Percentiles rank a stretch among this genome's conserved stretches.
These are phyloP conservation scores for Annona squamosa DNA, from an alignment of 164 flowering plant species.

Conservation along the genomic window DNA sequence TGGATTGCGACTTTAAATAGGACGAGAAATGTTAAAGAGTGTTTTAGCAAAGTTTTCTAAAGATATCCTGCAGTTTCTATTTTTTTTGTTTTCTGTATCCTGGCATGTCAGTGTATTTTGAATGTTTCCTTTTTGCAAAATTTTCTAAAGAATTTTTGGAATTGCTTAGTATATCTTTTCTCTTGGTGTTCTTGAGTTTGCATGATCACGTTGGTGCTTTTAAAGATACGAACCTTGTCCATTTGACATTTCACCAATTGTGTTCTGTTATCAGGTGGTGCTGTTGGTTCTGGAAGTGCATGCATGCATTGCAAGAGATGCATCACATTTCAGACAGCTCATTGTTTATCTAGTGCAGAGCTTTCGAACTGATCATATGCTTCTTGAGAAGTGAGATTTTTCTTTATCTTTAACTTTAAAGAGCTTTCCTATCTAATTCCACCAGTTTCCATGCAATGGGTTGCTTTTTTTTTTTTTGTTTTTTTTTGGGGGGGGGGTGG, in stretches of 20 bases:
- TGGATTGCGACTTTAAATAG: too few relatives aligned
- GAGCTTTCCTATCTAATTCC: not conserved
- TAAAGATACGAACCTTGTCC: not conserved
- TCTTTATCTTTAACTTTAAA: conserved; percentile 1
- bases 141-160: too few relatives aligned
- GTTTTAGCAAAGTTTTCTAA: too few relatives aligned
- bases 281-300: conserved; percentile 90
- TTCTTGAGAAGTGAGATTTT: conserved; percentile 81
- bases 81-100: too few relatives aligned
- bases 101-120: too few relatives aligned
- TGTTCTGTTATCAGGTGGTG: conserved; percentile 55
- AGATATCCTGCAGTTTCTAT: too few relatives aligned
- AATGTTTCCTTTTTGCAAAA: too few relatives aligned
- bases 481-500: too few relatives aligned
- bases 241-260: not conserved
- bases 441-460: not conserved
- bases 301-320: conserved; percentile 91
- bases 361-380: conserved; percentile 63
- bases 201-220: too few relatives aligned
- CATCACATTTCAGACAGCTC: conserved; percentile 66
- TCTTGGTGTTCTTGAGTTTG: too few relatives aligned
- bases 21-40: too few relatives aligned
- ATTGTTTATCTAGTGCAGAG: conserved; percentile 62
- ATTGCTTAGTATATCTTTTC: too few relatives aligned
- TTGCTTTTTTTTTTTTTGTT: not conserved